phyloP scores from a whole-genome alignment of 306 rosid genomes.

The Quercus agrifolia region DNA sequence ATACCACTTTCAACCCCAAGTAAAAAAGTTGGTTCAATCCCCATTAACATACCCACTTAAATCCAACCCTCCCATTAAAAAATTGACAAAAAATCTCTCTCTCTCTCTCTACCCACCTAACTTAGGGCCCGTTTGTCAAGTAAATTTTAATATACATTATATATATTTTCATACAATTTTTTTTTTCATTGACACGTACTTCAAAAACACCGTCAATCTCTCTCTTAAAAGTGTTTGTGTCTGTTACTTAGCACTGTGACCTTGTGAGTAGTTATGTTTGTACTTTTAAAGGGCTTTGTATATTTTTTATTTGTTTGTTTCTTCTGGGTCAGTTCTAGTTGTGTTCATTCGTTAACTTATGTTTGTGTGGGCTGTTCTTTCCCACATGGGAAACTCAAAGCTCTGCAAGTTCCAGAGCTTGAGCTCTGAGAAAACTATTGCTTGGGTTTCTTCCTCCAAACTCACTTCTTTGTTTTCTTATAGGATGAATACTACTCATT shows the following conservation, averaged over 20 bases:
- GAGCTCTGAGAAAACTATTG: conserved; percentile 21
- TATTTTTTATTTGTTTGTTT: background rate
- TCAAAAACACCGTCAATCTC: background rate
- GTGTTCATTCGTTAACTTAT: conserved; percentile 27
- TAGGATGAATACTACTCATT: conserved; percentile 43
- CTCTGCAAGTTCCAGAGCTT: conserved; percentile 36
- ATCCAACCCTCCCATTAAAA: conserved; percentile 35
- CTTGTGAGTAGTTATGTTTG: conserved; percentile 11
- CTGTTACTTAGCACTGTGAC: conserved; percentile 35
- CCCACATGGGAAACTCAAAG: conserved; percentile 43
- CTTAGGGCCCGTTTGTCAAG: background rate
- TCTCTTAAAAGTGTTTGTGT: conserved; percentile 25
- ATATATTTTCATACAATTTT: no score
- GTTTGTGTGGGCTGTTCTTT: conserved; percentile 29
- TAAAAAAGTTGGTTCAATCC: conserved; percentile 44
- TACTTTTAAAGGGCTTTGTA: conserved; percentile 9
- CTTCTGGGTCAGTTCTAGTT: conserved; percentile 25
- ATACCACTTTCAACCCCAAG: conserved; percentile 15
- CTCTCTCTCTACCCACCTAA: conserved; percentile 36
- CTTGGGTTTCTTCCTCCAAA: conserved; percentile 39
- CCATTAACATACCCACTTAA: conserved; percentile 32
- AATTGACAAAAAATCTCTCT: conserved; percentile 12
- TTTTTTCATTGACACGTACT: no score
- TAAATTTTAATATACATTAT: no score
- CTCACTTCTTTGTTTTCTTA: conserved; percentile 42